A percentile compares a stretch with the other conserved stretches of the same genome.
phyloP scores from a whole-genome alignment of 129 eudicot species.

The Flaveria ramosissima region DNA sequence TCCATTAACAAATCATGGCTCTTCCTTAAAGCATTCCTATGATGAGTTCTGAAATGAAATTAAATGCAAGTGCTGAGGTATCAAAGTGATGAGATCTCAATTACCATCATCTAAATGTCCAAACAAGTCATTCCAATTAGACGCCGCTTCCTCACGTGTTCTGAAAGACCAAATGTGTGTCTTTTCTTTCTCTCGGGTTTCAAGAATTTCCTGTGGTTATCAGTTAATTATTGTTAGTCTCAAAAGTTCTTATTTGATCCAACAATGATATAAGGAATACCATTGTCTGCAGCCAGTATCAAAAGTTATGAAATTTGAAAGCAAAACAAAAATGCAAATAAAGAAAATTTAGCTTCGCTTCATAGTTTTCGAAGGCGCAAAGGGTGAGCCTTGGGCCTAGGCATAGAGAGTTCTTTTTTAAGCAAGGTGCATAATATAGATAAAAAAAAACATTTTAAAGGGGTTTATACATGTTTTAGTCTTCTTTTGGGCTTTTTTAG shows the following conservation, averaged over 20 bases:
- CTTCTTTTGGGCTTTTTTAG: too few relatives aligned
- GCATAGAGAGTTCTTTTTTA: too few relatives aligned
- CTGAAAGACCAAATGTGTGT: constrained; percentile 72
- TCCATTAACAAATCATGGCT: background rate
- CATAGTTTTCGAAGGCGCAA: too few relatives aligned
- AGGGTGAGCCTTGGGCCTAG: too few relatives aligned
- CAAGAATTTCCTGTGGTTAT: constrained; percentile 67
- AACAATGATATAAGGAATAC: background rate
- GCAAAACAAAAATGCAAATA: background rate
- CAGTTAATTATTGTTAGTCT: constrained; percentile 19
- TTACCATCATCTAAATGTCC: constrained; percentile 45
- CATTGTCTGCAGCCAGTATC: background rate
- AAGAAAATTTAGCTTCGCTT: too few relatives aligned
- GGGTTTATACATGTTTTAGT: too few relatives aligned
- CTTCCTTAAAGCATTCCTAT: background rate
- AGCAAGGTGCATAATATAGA: too few relatives aligned
- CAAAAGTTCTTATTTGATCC: background rate
- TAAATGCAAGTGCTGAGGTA: constrained; percentile 1
- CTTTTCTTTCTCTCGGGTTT: constrained; percentile 63
- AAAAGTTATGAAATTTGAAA: background rate
- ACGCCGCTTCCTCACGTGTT: constrained; percentile 65
- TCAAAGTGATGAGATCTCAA: background rate
- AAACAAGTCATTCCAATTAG: constrained; percentile 47
- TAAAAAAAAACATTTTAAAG: background rate
- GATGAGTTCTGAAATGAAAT: background rate